A percentile compares a stretch with the other conserved stretches of the same genome.
phyloP scores from a whole-genome alignment of 768 basidiomycete species.

The Tulasnella sp. region DNA sequence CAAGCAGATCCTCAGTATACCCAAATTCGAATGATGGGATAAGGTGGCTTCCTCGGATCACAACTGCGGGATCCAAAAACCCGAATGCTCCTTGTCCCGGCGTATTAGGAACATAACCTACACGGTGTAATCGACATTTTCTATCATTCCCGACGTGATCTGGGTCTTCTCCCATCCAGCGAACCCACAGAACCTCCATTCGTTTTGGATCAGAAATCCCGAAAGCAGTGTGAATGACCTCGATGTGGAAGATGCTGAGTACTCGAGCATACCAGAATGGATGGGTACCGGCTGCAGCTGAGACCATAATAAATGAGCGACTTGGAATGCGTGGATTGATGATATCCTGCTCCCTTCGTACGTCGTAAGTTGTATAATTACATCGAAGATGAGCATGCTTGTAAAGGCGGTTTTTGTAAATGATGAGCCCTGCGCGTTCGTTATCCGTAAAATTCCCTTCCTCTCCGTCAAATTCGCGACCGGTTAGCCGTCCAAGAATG shows the following conservation, averaged over 20 bases:
- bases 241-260: slow-evolving; percentile 25
- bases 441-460: slow-evolving; percentile 20
- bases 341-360: slow-evolving; percentile 30
- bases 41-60: not conserved
- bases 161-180: not conserved
- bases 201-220: not conserved
- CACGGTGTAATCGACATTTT: slow-evolving; percentile 8
- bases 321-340: slow-evolving; percentile 27
- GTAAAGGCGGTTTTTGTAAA: slow-evolving; percentile 2
- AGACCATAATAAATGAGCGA: slow-evolving; percentile 16
- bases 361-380: slow-evolving; percentile 35
- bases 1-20: not conserved
- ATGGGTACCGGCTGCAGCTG: slow-evolving; percentile 29
- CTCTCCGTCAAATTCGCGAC: slow-evolving; percentile 18
- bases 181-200: not conserved
- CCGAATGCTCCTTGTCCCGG: not conserved
- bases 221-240: slow-evolving; percentile 16
- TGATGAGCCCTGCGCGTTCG: not conserved
- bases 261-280: slow-evolving; percentile 29
- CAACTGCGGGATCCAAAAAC: not conserved
- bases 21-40: not conserved
- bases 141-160: too few relatives aligned
- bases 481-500: too few relatives aligned
- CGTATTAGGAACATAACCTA: not conserved
- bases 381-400: slow-evolving; percentile 21